Percentiles rank a stretch among this genome's conserved stretches.
These are phyloP conservation scores for Maudiozyma turicensis DNA, from an alignment of 805 yeast species.

Conservation along the genomic window DNA sequence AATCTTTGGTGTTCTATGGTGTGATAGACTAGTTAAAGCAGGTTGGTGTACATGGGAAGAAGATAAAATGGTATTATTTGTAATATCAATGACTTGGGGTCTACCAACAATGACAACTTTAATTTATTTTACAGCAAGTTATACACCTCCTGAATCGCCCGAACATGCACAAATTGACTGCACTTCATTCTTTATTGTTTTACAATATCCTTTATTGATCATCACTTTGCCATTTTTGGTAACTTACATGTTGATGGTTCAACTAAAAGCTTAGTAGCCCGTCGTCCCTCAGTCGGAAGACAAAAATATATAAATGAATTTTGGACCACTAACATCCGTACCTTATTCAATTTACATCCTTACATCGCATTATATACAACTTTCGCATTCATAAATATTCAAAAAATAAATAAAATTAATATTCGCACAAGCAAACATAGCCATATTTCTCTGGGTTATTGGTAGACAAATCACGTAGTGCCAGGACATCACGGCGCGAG, in stretches of 20 bases:
- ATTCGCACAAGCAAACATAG: too few relatives aligned
- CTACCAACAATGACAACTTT: slow-evolving; percentile 85
- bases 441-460: too few relatives aligned
- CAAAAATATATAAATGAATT: too few relatives aligned
- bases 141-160: slow-evolving; percentile 49
- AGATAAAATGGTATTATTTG: slow-evolving; percentile 54
- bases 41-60: slow-evolving; percentile 52
- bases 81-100: slow-evolving; percentile 66
- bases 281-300: neutral
- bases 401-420: too few relatives aligned
- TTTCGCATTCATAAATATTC: too few relatives aligned
- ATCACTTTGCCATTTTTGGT: slow-evolving; percentile 63
- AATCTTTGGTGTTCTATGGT: slow-evolving; percentile 61
- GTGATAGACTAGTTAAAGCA: slow-evolving; percentile 50
- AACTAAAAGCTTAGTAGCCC: slow-evolving; percentile 17
- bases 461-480: too few relatives aligned
- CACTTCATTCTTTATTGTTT: slow-evolving; percentile 62
- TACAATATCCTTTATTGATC: slow-evolving; percentile 60
- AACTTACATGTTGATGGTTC: slow-evolving; percentile 28
- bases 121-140: slow-evolving; percentile 80
- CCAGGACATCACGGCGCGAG: too few relatives aligned
- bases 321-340: too few relatives aligned
- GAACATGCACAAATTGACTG: slow-evolving; percentile 64
- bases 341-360: too few relatives aligned
- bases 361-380: too few relatives aligned